Conservation (phyloP, 352 stramenopile genomes). For the Pythium guiyangense region DNA sequence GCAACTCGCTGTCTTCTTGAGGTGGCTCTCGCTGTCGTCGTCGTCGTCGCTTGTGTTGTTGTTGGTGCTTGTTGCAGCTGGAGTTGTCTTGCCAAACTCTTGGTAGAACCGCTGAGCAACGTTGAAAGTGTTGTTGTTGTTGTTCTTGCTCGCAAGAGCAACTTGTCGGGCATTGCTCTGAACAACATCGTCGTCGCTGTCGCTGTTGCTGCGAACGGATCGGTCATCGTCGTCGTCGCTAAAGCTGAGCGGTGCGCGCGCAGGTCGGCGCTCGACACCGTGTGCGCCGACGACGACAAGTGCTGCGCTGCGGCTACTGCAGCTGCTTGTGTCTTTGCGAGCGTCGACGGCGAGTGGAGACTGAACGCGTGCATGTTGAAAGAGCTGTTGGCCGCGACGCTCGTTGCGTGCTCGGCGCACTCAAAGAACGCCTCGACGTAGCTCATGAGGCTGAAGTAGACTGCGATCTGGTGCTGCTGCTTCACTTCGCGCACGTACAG, state of each 20-base stretch:
- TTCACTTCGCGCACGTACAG: slow-evolving; percentile 48
- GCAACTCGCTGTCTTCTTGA: slow-evolving; percentile 54
- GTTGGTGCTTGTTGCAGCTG: background rate
- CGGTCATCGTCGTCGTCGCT: background rate
- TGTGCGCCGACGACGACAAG: background rate
- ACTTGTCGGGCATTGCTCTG: background rate
- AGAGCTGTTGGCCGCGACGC: background rate
- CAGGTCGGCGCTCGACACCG: background rate
- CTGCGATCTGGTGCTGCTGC: slow-evolving; percentile 53
- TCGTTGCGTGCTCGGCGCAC: slow-evolving; percentile 25
- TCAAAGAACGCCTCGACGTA: slow-evolving; percentile 67
- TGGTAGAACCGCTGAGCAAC: slow-evolving; percentile 33
- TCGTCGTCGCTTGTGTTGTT: slow-evolving; percentile 21
- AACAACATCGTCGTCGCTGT: slow-evolving; percentile 2
- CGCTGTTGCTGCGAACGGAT: background rate
- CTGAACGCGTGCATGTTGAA: slow-evolving; percentile 7
- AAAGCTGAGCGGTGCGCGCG: background rate
- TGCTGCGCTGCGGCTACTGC: slow-evolving; percentile 6
- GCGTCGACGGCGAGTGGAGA: slow-evolving; percentile 7
- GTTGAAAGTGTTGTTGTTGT: slow-evolving; percentile 25
- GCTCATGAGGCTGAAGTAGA: slow-evolving; percentile 72
- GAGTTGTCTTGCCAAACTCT: slow-evolving; percentile 22
- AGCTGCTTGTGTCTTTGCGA: slow-evolving; percentile 7
- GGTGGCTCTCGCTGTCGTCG: slow-evolving; percentile 36
- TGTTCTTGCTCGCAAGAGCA: background rate